phyloP scores from a whole-genome alignment of 306 rosid species.

The Trichosanthes truncata region DNA sequence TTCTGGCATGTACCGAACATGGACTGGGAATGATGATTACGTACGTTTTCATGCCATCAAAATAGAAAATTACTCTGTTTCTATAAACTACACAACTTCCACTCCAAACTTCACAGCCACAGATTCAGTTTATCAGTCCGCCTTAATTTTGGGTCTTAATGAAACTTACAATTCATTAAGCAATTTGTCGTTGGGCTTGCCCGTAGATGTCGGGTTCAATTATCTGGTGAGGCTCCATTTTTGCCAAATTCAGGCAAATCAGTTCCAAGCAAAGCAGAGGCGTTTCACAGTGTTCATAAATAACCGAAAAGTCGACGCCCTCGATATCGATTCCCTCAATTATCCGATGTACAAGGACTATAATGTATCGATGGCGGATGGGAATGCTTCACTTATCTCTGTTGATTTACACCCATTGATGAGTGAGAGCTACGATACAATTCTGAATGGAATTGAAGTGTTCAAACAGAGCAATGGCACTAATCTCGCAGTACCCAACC shows the following conservation, averaged over 20 bases:
- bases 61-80: not conserved
- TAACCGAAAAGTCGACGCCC: not conserved
- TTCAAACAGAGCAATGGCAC: slow-evolving; percentile 14
- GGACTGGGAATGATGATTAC: not conserved
- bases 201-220: slow-evolving; percentile 4
- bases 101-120: slow-evolving; percentile 4
- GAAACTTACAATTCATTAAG: accelerated
- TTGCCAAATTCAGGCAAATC: not conserved
- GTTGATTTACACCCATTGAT: not conserved
- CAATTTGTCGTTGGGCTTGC: slow-evolving; percentile 14
- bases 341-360: slow-evolving; percentile 15
- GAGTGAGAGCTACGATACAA: not conserved
- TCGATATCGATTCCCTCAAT: not conserved
- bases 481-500: slow-evolving; percentile 19
- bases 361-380: not conserved
- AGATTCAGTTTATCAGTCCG: not conserved
- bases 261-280: not conserved
- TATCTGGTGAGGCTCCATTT: slow-evolving; percentile 29
- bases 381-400: not conserved
- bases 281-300: not conserved
- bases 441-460: slow-evolving; percentile 29
- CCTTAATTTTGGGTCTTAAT: not conserved
- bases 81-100: not conserved
- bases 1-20: slow-evolving; percentile 23
- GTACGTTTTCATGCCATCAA: accelerated